These are phyloP conservation scores for Fomitopsis pulvina DNA, from an alignment of 768 basidiomycete species.

Conservation along the genomic window DNA sequence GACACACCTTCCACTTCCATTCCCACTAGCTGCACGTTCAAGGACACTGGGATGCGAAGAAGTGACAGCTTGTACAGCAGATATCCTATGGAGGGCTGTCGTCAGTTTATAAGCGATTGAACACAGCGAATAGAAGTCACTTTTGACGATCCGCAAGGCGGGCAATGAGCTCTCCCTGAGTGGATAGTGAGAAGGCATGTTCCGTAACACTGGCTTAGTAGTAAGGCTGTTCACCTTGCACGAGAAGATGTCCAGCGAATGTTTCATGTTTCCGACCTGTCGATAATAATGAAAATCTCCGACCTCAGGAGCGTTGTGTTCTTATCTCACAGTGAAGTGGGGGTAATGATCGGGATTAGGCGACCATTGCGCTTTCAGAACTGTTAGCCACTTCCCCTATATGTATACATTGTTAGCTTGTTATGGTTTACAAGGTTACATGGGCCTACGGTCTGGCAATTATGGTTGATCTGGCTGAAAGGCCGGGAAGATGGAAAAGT, in stretches of 20 bases:
- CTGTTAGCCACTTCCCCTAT: slow-evolving; percentile 79
- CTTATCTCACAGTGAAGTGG: slow-evolving; percentile 63
- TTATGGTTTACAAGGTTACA: not conserved
- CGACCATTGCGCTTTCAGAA: slow-evolving; percentile 72
- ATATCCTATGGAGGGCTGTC: slow-evolving; percentile 41
- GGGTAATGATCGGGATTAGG: slow-evolving; percentile 75
- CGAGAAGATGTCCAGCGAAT: slow-evolving; percentile 68
- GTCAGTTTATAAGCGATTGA: not conserved
- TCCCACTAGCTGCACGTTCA: slow-evolving; percentile 72
- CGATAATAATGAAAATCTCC: not conserved
- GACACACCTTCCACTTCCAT: slow-evolving; percentile 72
- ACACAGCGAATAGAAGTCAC: slow-evolving; percentile 29
- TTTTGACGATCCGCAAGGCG: slow-evolving; percentile 49
- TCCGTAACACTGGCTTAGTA: not conserved
- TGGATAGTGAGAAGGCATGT: not conserved
- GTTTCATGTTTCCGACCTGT: slow-evolving; percentile 76
- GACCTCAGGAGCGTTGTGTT: not conserved
- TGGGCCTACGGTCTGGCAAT: slow-evolving; percentile 62
- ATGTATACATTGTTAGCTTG: not conserved
- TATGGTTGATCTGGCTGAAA: slow-evolving; percentile 55
- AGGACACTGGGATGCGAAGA: slow-evolving; percentile 74
- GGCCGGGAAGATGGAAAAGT: slow-evolving; percentile 61
- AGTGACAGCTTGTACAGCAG: slow-evolving; percentile 87
- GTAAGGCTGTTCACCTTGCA: slow-evolving; percentile 43
- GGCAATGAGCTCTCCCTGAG: slow-evolving; percentile 66